Evolutionary conservation across 495 filamentous ascomycete species (phyloP).

Genomic region (Penicillium herquei): DNA sequence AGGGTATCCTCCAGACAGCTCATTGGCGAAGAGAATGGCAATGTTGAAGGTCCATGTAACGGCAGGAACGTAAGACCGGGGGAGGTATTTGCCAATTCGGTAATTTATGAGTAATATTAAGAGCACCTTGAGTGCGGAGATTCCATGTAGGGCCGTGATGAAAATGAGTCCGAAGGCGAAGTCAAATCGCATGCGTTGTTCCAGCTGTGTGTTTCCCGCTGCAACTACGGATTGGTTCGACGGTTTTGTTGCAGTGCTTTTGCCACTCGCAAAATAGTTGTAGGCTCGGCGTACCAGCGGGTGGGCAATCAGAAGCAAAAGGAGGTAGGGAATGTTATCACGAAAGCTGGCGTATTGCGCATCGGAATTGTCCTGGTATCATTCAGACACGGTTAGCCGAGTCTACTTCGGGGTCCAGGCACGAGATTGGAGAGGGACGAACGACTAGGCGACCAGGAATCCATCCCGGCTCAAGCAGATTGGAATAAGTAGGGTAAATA

Average conservation of each 20-base stretch:
- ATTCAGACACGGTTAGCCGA: conserved; percentile 11
- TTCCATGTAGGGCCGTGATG: conserved; percentile 75
- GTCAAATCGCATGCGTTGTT: conserved; percentile 83
- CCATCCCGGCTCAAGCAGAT: conserved; percentile 78
- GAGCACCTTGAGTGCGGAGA: conserved; percentile 80
- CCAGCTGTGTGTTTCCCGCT: conserved; percentile 63
- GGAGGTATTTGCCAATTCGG: conserved; percentile 66
- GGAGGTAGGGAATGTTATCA: conserved; percentile 79
- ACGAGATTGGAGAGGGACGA: conserved; percentile 27
- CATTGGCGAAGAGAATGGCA: conserved; percentile 82
- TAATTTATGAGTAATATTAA: conserved; percentile 80
- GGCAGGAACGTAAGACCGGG: conserved; percentile 62
- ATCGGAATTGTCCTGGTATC: conserved; percentile 79
- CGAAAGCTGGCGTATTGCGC: conserved; percentile 85
- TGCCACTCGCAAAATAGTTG: conserved; percentile 39
- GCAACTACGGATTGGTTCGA: conserved; percentile 32
- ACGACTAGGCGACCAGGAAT: conserved; percentile 91
- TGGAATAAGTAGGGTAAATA: conserved; percentile 71
- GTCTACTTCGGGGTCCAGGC: neutral
- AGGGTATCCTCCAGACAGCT: conserved; percentile 75
- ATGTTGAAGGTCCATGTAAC: conserved; percentile 97
- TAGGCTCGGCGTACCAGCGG: conserved; percentile 74
- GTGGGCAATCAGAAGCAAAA: conserved; percentile 67
- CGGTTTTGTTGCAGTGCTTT: conserved; percentile 7
- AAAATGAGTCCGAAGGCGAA: conserved; percentile 78